Conservation (phyloP, 176 grass and related monocot genomes). For the Oryza longistaminata region DNA sequence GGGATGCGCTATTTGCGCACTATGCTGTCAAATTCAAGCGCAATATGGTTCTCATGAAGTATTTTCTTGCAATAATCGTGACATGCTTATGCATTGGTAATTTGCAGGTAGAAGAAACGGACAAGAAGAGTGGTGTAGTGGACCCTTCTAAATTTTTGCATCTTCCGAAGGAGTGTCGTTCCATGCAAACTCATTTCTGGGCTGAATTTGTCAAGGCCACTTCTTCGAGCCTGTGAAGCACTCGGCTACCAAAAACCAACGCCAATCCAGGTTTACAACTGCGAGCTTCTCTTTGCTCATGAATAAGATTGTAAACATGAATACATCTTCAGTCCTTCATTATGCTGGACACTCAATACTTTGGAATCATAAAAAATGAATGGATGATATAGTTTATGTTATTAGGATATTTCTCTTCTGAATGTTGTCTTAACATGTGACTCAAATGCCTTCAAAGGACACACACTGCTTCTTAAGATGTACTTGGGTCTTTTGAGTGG, state of each 20-base stretch:
- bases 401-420: background rate
- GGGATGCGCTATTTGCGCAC: background rate
- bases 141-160: constrained; percentile 61
- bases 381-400: background rate
- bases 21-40: background rate
- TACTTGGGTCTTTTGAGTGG: background rate
- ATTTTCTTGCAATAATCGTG: background rate
- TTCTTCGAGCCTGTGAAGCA: constrained; percentile 86
- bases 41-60: background rate
- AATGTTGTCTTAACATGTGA: background rate
- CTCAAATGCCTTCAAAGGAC: background rate
- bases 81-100: background rate
- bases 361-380: background rate
- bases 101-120: constrained; percentile 36
- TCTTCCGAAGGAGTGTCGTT: constrained; percentile 79
- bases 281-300: background rate
- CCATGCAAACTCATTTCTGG: constrained; percentile 92
- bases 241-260: constrained; percentile 96
- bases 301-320: background rate
- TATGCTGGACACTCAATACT: background rate
- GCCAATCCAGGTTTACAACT: constrained; percentile 79
- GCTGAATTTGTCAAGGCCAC: constrained; percentile 81
- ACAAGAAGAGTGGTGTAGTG: background rate
- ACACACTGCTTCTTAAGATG: constrained; percentile 1
- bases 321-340: background rate